Evolutionary conservation across 495 filamentous ascomycete genomes (phyloP), one percentile per base, ranked within the genome.

Genomic region (Aspergillus coremiiformis): DNA sequence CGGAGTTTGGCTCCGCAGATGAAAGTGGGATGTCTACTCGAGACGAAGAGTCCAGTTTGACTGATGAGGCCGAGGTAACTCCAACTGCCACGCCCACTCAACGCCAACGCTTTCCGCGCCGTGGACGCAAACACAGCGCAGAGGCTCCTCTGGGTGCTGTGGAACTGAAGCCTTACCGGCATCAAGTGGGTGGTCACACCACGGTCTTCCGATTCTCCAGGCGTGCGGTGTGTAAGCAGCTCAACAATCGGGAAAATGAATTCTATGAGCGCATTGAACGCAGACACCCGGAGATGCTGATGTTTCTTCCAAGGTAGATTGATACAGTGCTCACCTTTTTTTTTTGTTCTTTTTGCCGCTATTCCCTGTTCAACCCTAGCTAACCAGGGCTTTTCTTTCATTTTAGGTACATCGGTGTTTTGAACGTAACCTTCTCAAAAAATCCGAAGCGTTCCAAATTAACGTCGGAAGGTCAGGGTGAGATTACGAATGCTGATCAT

Each of bases 381-480:
- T 76, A 66, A 66, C 47, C 22, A 63, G 47, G 56, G 57, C 19
- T 29, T 54, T 61, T 58, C 53, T 50, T 30, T 8, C 54, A n/a
- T n/a, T n/a, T n/a, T 44, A 93, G 93, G 64, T 98, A 98, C 58
- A 96, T 98, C 54, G 93, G 93, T 19, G 93, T 98, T 37, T 72
- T 98, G 33, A 98, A 98, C 65, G 93, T 97, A 12, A 96, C 93
- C 0, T 96, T 91, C 66, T 90, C 90, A 20, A 96, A 94, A 67
- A 84, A 81, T 35, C 72, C 80, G 5, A 88, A 89, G 44, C 80
- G 78, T 27, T 80, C 79, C 56, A 88, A 84, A 54, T 69, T 68
- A 44, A 70, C 70, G 52, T 69, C 77, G 19, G 78, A 61, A 17
- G 57, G 49, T 4, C 47, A 58, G n/a, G 27, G 37, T 3, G 57